Conservation (phyloP, 306 rosid genomes). For the Vigna reflexopilosa region DNA sequence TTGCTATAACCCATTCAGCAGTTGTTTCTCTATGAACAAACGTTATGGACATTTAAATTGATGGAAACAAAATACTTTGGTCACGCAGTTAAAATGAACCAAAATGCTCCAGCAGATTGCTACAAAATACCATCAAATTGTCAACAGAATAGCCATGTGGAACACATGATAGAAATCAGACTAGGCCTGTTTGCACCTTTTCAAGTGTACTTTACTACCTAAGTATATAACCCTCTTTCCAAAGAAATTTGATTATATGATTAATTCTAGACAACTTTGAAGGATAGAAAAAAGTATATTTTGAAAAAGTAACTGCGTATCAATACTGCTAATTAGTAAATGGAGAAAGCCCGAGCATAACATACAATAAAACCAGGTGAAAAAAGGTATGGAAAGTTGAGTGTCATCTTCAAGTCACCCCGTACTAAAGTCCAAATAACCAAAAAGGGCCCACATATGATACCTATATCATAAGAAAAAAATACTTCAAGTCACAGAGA, state of each 20-base stretch:
- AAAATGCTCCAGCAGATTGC: slow-evolving; percentile 4
- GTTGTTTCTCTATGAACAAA: slow-evolving; percentile 13
- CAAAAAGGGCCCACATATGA: slow-evolving; percentile 72
- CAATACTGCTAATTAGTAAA: slow-evolving; percentile 7
- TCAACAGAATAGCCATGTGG: neutral
- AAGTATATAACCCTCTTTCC: slow-evolving; percentile 19
- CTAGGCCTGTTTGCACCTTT: slow-evolving; percentile 6
- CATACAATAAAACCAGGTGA: slow-evolving; percentile 78
- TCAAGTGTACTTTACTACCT: neutral
- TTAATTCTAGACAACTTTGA: slow-evolving; percentile 30
- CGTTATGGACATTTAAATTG: neutral
- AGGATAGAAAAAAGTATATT: neutral
- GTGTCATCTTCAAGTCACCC: slow-evolving; percentile 74
- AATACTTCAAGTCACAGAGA: slow-evolving; percentile 19
- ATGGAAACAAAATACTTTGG: neutral
- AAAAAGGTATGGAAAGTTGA: slow-evolving; percentile 67
- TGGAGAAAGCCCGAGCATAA: slow-evolving; percentile 32
- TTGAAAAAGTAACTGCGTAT: neutral
- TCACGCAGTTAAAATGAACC: neutral
- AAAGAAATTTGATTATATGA: slow-evolving; percentile 2
- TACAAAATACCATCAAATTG: neutral
- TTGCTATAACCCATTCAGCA: neutral
- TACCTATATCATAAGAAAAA: slow-evolving; percentile 50
- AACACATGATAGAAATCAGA: slow-evolving; percentile 6
- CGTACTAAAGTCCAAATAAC: slow-evolving; percentile 66